Conservation (phyloP, 2,329 filamentous ascomycete species). For the Malbranchea cinnamomea region DNA sequence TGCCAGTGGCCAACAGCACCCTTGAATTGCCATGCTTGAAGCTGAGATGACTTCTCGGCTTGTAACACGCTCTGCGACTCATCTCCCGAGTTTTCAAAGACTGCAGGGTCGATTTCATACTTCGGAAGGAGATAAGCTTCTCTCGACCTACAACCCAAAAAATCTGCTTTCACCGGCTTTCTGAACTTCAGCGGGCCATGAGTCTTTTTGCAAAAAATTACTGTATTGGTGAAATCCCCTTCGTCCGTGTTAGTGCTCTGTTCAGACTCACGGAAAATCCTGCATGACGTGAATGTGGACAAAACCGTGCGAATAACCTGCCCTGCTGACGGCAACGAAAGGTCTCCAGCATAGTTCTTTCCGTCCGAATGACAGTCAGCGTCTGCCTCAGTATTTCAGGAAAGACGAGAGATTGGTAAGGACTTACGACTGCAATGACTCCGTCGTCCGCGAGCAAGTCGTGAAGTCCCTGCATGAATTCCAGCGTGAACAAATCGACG, state of each 20-base stretch:
- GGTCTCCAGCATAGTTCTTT: conserved; percentile 88
- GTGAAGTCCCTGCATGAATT: conserved; percentile 61
- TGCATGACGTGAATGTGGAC: conserved; percentile 73
- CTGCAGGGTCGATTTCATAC: conserved; percentile 45
- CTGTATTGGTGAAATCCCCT: conserved; percentile 83
- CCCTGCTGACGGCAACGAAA: conserved; percentile 58
- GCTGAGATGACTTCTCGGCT: conserved; percentile 43
- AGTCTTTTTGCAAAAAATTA: conserved; percentile 76
- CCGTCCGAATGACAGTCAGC: conserved; percentile 7
- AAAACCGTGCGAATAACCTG: conserved; percentile 72
- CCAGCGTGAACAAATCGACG: conserved; percentile 68
- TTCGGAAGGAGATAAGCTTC: conserved; percentile 55
- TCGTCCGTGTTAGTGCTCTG: conserved; percentile 35
- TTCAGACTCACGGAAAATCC: conserved; percentile 70
- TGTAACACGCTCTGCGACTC: conserved; percentile 24
- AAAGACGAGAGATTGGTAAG: background rate
- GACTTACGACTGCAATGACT: conserved; percentile 68
- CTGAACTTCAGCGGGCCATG: conserved; percentile 48
- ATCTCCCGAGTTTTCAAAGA: conserved; percentile 29
- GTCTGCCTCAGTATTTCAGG: background rate
- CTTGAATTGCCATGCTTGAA: conserved; percentile 57
- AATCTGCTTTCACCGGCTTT: conserved; percentile 47
- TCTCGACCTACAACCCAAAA: conserved; percentile 55
- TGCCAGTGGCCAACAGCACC: conserved; percentile 77
- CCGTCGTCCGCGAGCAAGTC: conserved; percentile 61